Evolutionary conservation across 1,284 basidiomycete species (phyloP), one percentile per base, ranked within the genome.

Genomic region (Abortiporus biennis): DNA sequence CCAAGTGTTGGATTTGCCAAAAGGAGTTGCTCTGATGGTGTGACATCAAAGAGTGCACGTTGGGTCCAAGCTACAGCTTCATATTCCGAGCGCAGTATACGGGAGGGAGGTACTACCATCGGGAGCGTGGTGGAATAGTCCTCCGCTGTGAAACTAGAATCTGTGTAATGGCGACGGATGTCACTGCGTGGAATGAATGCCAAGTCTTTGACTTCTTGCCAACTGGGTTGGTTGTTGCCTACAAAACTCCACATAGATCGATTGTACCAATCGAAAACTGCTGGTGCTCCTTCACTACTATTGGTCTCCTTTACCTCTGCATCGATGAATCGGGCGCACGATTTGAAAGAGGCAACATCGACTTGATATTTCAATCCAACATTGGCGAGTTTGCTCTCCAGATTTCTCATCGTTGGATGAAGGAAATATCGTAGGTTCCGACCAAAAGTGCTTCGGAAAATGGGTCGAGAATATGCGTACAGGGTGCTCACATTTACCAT

Each of bases 41-140:
- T 17, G 11, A 13, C 25, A 2, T 37, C 39, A 36, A 67, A 64
- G 13, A 55, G 42, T 2, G 57, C 68, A 29, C 68, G 54, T 42
- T 74, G 71, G 4, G 67, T 67, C 72, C 72, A 75, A 2, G 65
- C 65, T 11, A 74, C 55, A 1, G 58, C 36, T 47, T 65, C 65
- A 34, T 57, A 64, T 23, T 64, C 56, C 17, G 51, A 30, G 23
- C 56, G 58, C 4, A 73, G 55, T 8, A 72, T 45, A 34, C 69
- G 47, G 2, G 23, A 47, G 1, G 72, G 71, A 1, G 61, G 45
- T 0, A 71, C 64, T 15, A 72, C 46, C 3, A 37, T 39, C 0
- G 58, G 61, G 16, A 69, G 49, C 13, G 19, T 12, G 4, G 36
- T 43, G 29, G 54, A 57, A 38, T 58, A 64, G 3, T 27, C 25